Conservation (phyloP, 768 basidiomycete species). For the Rhizopogon sp. region DNA sequence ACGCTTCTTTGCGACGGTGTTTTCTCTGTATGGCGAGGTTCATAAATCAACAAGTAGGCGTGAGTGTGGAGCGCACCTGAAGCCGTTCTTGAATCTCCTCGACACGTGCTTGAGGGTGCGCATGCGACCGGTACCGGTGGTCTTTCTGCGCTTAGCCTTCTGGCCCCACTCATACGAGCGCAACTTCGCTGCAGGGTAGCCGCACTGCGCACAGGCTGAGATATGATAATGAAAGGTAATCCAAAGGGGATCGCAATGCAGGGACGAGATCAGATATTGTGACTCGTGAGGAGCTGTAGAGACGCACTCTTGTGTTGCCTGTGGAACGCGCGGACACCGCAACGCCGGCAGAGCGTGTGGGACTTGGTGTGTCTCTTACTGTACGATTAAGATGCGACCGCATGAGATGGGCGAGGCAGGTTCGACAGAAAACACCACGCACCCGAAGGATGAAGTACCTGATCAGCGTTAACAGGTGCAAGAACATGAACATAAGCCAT, state of each 20-base stretch:
- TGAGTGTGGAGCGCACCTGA: slow-evolving; percentile 52
- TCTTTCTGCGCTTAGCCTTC: slow-evolving; percentile 99
- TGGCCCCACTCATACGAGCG: slow-evolving; percentile 97
- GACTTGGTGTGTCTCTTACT: slow-evolving; percentile 98
- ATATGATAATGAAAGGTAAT: slow-evolving; percentile 1
- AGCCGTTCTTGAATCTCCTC: slow-evolving; percentile 98
- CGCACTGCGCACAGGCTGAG: slow-evolving; percentile 90
- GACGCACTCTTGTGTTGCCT: slow-evolving; percentile 93
- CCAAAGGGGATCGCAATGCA: background rate
- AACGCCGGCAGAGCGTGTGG: slow-evolving; percentile 96
- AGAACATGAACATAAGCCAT: slow-evolving; percentile 6
- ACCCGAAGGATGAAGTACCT: slow-evolving; percentile 98
- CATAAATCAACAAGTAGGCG: background rate
- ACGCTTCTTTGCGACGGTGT: slow-evolving; percentile 87
- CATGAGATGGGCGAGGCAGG: background rate
- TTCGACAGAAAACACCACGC: slow-evolving; percentile 29
- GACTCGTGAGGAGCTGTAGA: background rate
- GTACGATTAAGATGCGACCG: slow-evolving; percentile 8
- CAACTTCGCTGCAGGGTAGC: slow-evolving; percentile 93
- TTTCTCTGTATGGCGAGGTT: slow-evolving; percentile 55
- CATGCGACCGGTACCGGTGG: slow-evolving; percentile 97
- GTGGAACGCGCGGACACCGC: slow-evolving; percentile 95
- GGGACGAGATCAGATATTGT: background rate
- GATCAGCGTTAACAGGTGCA: slow-evolving; percentile 14
- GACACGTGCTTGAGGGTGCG: slow-evolving; percentile 87